Evolutionary conservation across 345 rosid genomes (phyloP).

Genomic region (Reutealis trisperma): DNA sequence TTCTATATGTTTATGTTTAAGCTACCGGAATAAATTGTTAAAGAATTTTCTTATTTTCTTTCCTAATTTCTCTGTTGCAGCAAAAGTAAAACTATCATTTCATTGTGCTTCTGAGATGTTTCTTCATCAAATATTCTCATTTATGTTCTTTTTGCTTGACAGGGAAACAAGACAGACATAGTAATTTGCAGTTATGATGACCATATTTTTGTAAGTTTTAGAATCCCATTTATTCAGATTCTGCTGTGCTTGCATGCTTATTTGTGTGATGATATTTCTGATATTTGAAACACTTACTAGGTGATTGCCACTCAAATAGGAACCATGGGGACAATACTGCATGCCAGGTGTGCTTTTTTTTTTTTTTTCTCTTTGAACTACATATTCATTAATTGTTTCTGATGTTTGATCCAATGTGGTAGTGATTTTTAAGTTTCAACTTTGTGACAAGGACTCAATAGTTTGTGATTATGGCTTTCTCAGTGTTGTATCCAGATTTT

Average conservation of each 20-base stretch:
- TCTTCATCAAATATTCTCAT: background rate
- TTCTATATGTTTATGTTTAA: background rate
- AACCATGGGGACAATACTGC: slow-evolving; percentile 83
- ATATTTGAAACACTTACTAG: slow-evolving; percentile 42
- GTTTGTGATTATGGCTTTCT: background rate
- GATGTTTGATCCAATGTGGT: background rate
- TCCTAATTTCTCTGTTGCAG: background rate
- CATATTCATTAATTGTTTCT: background rate
- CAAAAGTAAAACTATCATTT: background rate
- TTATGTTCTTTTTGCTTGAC: slow-evolving; percentile 26
- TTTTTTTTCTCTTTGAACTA: background rate
- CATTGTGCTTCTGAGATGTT: background rate
- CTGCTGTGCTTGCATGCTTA: background rate
- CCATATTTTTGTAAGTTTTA: slow-evolving; percentile 72
- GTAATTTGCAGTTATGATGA: slow-evolving; percentile 77
- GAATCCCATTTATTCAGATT: background rate
- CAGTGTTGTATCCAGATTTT: background rate
- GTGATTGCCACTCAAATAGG: slow-evolving; percentile 87
- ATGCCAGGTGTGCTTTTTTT: slow-evolving; percentile 57
- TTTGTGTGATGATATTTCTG: background rate
- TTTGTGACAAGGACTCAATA: background rate
- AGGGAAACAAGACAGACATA: slow-evolving; percentile 84
- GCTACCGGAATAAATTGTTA: background rate
- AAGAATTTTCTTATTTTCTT: background rate
- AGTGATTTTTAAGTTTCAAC: background rate